Evolutionary conservation across 2,329 filamentous ascomycete genomes (phyloP).

Genomic region (Neonectria ditissima): DNA sequence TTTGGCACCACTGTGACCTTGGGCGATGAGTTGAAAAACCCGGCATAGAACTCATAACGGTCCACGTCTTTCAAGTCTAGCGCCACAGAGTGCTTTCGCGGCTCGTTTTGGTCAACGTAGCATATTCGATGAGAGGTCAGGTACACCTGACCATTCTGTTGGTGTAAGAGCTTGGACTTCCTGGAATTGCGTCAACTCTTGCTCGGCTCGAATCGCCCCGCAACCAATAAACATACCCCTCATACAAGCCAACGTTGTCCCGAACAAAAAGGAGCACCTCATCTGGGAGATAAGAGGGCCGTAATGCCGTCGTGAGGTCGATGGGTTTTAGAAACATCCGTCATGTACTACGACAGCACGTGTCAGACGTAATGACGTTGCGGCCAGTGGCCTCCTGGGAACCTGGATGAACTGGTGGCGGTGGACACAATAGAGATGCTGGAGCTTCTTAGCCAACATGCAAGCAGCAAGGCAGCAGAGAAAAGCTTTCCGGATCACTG

Average conservation of each 20-base stretch:
- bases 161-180: conserved; percentile 93
- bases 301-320: conserved; percentile 95
- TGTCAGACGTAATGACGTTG: conserved; percentile 20
- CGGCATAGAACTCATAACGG: conserved; percentile 88
- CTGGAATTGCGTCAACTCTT: conserved; percentile 58
- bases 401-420: conserved; percentile 12
- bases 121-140: conserved; percentile 95
- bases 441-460: background rate
- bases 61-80: conserved; percentile 93
- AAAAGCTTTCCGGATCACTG: background rate
- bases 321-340: conserved; percentile 98
- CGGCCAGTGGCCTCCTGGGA: conserved; percentile 6
- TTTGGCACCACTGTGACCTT: conserved; percentile 94
- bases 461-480: background rate
- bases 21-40: conserved; percentile 93
- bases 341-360: conserved; percentile 57
- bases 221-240: conserved; percentile 75
- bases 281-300: conserved; percentile 91
- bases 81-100: conserved; percentile 84
- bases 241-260: conserved; percentile 96
- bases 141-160: conserved; percentile 96
- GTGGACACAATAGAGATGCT: background rate
- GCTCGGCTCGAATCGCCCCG: conserved; percentile 6
- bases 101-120: conserved; percentile 91
- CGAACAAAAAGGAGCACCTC: conserved; percentile 97